phyloP scores from a whole-genome alignment of 1,284 basidiomycete genomes.

The Ganoderma multipileum region DNA sequence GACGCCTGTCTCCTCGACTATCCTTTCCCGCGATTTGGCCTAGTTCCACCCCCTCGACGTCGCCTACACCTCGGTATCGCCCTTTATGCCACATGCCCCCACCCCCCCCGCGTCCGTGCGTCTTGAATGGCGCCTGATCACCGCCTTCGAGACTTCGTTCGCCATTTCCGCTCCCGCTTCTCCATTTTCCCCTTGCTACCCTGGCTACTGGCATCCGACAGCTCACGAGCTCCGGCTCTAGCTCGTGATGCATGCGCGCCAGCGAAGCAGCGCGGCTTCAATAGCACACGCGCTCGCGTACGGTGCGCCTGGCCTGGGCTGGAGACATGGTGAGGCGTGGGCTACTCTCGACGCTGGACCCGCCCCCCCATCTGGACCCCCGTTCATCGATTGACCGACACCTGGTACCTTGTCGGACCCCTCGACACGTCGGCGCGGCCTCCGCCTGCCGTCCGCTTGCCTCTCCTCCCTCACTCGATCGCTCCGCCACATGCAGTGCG shows the following conservation, averaged over 20 bases:
- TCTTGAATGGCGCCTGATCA: constrained; percentile 39
- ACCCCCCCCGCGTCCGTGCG: constrained; percentile 20
- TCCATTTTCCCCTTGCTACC: constrained; percentile 21
- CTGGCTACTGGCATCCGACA: constrained; percentile 31
- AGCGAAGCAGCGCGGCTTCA: constrained; percentile 25
- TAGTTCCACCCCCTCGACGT: constrained; percentile 21
- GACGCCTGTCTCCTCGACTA: constrained; percentile 34
- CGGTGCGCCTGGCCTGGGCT: constrained; percentile 32
- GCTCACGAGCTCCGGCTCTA: constrained; percentile 29
- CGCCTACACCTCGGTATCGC: constrained; percentile 26
- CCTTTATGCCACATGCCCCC: constrained; percentile 30
- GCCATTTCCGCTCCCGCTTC: constrained; percentile 20
- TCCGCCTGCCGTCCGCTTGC: constrained; percentile 27
- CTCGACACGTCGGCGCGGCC: constrained; percentile 25
- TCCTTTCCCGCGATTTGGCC: constrained; percentile 26
- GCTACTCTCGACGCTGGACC: constrained; percentile 25
- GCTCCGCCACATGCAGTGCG: constrained; percentile 31
- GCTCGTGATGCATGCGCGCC: constrained; percentile 28
- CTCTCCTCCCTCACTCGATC: constrained; percentile 29
- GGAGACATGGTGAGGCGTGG: constrained; percentile 36
- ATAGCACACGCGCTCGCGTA: constrained; percentile 28
- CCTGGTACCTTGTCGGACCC: constrained; percentile 14
- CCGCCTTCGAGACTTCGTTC: constrained; percentile 31
- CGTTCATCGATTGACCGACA: constrained; percentile 22
- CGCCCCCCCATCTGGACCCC: constrained; percentile 18